phyloP scores from a whole-genome alignment of 495 filamentous ascomycete species.

The Barbatosphaeria neglecta region DNA sequence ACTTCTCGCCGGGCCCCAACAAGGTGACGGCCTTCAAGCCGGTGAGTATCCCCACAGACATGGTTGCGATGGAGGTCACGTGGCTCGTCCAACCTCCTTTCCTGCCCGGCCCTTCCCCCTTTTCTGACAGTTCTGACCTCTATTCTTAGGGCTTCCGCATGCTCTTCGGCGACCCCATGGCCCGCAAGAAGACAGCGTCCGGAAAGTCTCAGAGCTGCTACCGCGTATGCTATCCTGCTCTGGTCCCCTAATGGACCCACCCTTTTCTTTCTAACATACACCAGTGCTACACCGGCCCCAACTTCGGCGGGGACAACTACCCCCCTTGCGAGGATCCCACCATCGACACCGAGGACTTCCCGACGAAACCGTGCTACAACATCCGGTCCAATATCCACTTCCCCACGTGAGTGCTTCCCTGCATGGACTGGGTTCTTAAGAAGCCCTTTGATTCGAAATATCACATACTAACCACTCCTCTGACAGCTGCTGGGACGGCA shows the following conservation, averaged over 20 bases:
- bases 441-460: background rate
- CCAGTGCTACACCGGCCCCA: constrained; percentile 23
- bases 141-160: constrained; percentile 27
- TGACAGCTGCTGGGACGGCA: constrained; percentile 24
- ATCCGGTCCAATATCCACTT: constrained; percentile 34
- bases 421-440: background rate
- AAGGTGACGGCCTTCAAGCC: constrained; percentile 35
- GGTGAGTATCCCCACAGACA: constrained; percentile 9
- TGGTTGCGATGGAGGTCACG: background rate
- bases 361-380: constrained; percentile 17
- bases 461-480: background rate
- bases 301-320: constrained; percentile 26
- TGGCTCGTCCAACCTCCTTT: no score
- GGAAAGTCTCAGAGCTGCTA: constrained; percentile 27
- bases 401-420: constrained; percentile 19
- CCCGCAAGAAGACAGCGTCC: constrained; percentile 11
- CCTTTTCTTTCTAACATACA: background rate
- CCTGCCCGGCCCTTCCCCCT: no score
- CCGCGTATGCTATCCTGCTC: no score
- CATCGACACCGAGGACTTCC: constrained; percentile 23
- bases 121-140: no score
- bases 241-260: no score
- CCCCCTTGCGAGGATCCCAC: constrained; percentile 19
- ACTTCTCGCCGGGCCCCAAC: constrained; percentile 25
- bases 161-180: constrained; percentile 21